These are phyloP conservation scores for Ilex asprella DNA, from an alignment of 257 asterid species.

Conservation along the genomic window DNA sequence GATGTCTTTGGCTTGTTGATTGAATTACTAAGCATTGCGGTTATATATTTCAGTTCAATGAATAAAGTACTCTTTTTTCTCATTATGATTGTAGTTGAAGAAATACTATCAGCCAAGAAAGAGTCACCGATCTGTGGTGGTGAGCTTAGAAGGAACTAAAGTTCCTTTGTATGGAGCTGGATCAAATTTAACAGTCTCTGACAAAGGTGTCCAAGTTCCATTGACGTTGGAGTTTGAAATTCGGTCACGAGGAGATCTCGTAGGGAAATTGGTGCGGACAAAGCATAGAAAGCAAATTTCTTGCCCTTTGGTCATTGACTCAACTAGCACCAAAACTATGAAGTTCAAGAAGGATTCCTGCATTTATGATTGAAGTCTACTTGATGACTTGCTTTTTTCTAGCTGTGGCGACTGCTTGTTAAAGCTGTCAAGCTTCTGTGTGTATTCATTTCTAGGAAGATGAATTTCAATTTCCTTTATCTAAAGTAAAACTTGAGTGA, in stretches of 20 bases:
- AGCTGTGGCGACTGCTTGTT: too few species aligned
- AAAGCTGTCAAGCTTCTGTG: too few species aligned
- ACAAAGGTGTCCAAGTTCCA: slow-evolving; percentile 47
- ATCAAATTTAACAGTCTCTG: slow-evolving; percentile 32
- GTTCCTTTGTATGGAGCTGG: slow-evolving; percentile 92
- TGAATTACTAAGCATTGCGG: too few species aligned
- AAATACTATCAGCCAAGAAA: slow-evolving; percentile 76
- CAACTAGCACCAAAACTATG: slow-evolving; percentile 63
- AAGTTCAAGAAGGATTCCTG: slow-evolving; percentile 54
- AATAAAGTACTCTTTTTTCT: not conserved
- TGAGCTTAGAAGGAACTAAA: slow-evolving; percentile 60
- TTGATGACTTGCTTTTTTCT: not conserved
- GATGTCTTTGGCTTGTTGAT: too few species aligned
- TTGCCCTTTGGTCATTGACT: slow-evolving; percentile 62
- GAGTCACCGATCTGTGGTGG: slow-evolving; percentile 50
- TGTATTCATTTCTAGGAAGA: too few species aligned
- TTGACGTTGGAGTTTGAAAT: slow-evolving; percentile 52
- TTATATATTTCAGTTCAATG: not conserved
- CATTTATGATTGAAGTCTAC: slow-evolving; percentile 38
- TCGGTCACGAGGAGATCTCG: slow-evolving; percentile 63
- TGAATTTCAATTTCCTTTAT: too few species aligned
- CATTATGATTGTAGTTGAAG: slow-evolving; percentile 43
- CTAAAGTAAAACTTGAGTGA: too few species aligned
- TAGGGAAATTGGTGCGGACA: slow-evolving; percentile 75
- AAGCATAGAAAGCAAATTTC: slow-evolving; percentile 43